These are phyloP conservation scores for Blumeriella jaapii DNA, from an alignment of 2,329 filamentous ascomycete species.

Conservation along the genomic window DNA sequence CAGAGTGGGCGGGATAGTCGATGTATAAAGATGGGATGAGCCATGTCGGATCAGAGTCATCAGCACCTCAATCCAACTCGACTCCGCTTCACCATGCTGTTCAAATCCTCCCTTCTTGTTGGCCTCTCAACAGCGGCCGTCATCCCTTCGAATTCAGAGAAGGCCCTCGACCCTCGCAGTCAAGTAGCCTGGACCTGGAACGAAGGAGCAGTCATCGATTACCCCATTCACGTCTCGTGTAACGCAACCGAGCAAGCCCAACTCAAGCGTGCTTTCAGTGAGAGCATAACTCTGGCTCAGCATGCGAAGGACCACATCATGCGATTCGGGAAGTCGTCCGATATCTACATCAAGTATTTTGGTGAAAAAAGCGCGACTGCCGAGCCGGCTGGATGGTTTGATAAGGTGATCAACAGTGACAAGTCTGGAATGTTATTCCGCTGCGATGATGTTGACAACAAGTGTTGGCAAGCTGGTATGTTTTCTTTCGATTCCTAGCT, in stretches of 20 bases:
- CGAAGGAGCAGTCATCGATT: slow-evolving; percentile 16
- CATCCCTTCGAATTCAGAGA: neutral
- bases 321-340: slow-evolving; percentile 38
- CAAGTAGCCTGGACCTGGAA: slow-evolving; percentile 7
- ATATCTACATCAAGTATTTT: slow-evolving; percentile 56
- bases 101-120: slow-evolving; percentile 1
- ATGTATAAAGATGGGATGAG: no score
- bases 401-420: slow-evolving; percentile 46
- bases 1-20: no score
- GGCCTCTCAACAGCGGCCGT: slow-evolving; percentile 4
- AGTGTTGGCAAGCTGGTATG: slow-evolving; percentile 42
- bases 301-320: slow-evolving; percentile 48
- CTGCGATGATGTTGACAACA: slow-evolving; percentile 56
- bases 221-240: slow-evolving; percentile 52
- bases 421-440: slow-evolving; percentile 48
- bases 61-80: neutral
- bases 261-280: slow-evolving; percentile 43
- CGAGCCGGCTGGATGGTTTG: slow-evolving; percentile 49
- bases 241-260: slow-evolving; percentile 49
- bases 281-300: slow-evolving; percentile 43
- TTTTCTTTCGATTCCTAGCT: no score
- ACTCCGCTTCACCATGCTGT: slow-evolving; percentile 1
- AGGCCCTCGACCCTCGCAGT: neutral
- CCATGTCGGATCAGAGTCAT: no score
- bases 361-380: slow-evolving; percentile 42